Conservation (phyloP, 257 asterid genomes). For the Lycium ferocissimum region DNA sequence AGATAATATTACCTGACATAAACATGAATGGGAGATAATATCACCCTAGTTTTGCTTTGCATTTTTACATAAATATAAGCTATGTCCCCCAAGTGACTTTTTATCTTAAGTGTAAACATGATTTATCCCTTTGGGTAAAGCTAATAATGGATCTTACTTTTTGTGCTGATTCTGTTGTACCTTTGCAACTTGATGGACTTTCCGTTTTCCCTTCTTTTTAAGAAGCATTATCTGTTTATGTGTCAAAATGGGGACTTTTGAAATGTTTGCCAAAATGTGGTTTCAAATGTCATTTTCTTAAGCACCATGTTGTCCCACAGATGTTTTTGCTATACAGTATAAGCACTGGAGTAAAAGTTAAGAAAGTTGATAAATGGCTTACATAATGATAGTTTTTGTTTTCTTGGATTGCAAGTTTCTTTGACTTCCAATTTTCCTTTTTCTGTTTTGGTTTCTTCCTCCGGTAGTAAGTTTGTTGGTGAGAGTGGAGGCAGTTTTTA, state of each 20-base stretch:
- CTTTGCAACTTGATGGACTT: constrained; percentile 14
- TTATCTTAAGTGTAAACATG: background rate
- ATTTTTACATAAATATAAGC: background rate
- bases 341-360: constrained; percentile 52
- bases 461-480: constrained; percentile 61
- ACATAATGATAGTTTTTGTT: constrained; percentile 45
- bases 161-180: background rate
- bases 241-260: background rate
- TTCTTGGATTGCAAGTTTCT: constrained; percentile 44
- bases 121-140: background rate
- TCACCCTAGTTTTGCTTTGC: background rate
- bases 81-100: background rate
- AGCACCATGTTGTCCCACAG: constrained; percentile 47
- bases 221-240: background rate
- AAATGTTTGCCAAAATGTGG: constrained; percentile 34
- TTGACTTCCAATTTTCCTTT: constrained; percentile 19
- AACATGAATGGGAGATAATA: background rate
- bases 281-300: constrained; percentile 38
- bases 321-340: constrained; percentile 44
- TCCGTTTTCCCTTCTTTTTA: constrained; percentile 18
- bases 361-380: constrained; percentile 49
- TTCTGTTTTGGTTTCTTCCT: constrained; percentile 33
- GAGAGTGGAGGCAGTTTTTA: constrained; percentile 88
- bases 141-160: constrained; percentile 6
- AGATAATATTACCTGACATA: background rate